Conservation (phyloP, 2,329 filamentous ascomycete species). For the Lecanicillium sp. region DNA sequence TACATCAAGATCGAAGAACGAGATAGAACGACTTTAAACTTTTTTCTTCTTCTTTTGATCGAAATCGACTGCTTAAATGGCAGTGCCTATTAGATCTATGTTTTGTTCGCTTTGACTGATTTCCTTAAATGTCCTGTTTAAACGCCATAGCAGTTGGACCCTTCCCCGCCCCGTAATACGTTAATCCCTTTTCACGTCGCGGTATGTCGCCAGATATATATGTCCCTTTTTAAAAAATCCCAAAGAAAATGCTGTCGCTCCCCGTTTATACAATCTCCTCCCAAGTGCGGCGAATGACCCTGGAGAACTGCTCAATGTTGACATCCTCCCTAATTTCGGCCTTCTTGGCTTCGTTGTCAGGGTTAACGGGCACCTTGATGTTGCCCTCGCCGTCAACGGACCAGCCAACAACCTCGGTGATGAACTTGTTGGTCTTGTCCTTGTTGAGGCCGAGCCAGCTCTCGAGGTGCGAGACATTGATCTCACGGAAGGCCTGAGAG, state of each 20-base stretch:
- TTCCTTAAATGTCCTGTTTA: slow-evolving; percentile 14
- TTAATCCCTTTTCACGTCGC: slow-evolving; percentile 4
- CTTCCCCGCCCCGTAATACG: slow-evolving; percentile 8
- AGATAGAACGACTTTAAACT: background rate
- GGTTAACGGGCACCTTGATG: slow-evolving; percentile 80
- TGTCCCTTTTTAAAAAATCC: background rate
- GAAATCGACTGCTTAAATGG: background rate
- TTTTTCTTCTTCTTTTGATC: slow-evolving; percentile 8
- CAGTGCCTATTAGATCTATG: slow-evolving; percentile 3
- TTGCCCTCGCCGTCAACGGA: slow-evolving; percentile 59
- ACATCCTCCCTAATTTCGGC: slow-evolving; percentile 94
- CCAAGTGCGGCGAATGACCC: slow-evolving; percentile 78
- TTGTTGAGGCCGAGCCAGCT: slow-evolving; percentile 69
- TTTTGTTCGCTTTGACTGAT: slow-evolving; percentile 12
- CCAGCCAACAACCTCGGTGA: slow-evolving; percentile 83
- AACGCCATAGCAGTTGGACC: slow-evolving; percentile 14
- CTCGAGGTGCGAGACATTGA: slow-evolving; percentile 62
- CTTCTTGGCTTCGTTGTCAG: slow-evolving; percentile 96
- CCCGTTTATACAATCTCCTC: slow-evolving; percentile 53
- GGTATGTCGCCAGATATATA: slow-evolving; percentile 8
- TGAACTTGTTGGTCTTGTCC: slow-evolving; percentile 67
- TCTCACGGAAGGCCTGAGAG: slow-evolving; percentile 71
- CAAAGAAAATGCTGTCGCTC: background rate
- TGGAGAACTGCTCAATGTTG: slow-evolving; percentile 77
- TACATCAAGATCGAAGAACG: slow-evolving; percentile 16